These are phyloP conservation scores for Leishmania amazonensis DNA, from an alignment of 208 protist genomes.

Conservation along the genomic window DNA sequence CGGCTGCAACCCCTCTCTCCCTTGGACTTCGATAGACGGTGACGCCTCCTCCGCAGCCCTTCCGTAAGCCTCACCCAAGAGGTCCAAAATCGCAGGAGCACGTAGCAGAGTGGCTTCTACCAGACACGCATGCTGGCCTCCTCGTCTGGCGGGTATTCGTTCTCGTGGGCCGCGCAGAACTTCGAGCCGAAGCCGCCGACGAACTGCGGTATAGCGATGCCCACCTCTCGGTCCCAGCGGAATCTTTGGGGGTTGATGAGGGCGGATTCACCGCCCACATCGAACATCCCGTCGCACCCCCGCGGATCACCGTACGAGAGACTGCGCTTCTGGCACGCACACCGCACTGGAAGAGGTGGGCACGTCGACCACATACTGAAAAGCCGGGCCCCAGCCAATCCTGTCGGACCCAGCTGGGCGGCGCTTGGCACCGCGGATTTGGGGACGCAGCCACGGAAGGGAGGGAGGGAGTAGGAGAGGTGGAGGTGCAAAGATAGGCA, in stretches of 20 bases:
- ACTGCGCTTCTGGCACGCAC: constrained; percentile 9
- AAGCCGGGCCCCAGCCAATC: background rate
- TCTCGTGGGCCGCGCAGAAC: constrained; percentile 41
- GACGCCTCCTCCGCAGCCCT: constrained; percentile 21
- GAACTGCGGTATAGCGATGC: constrained; percentile 38
- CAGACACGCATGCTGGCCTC: constrained; percentile 21
- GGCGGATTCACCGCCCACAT: background rate
- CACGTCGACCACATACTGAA: constrained; percentile 8
- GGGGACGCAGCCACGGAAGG: background rate
- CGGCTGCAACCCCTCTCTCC: background rate
- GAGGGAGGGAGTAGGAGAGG: background rate
- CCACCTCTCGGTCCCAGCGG: constrained; percentile 39
- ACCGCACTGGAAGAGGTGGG: constrained; percentile 2
- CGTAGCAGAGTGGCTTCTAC: constrained; percentile 35
- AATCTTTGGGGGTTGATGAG: background rate
- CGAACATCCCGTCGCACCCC: constrained; percentile 31
- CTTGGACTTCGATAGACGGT: background rate
- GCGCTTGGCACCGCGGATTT: background rate
- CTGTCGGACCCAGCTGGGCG: background rate
- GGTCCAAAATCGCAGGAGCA: constrained; percentile 29
- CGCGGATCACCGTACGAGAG: constrained; percentile 37
- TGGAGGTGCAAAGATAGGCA: background rate
- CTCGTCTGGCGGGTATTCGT: constrained; percentile 15
- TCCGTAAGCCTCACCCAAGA: constrained; percentile 42
- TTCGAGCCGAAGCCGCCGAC: constrained; percentile 36